phyloP scores from a whole-genome alignment of 2,329 filamentous ascomycete species.

The Alternaria brassicae region DNA sequence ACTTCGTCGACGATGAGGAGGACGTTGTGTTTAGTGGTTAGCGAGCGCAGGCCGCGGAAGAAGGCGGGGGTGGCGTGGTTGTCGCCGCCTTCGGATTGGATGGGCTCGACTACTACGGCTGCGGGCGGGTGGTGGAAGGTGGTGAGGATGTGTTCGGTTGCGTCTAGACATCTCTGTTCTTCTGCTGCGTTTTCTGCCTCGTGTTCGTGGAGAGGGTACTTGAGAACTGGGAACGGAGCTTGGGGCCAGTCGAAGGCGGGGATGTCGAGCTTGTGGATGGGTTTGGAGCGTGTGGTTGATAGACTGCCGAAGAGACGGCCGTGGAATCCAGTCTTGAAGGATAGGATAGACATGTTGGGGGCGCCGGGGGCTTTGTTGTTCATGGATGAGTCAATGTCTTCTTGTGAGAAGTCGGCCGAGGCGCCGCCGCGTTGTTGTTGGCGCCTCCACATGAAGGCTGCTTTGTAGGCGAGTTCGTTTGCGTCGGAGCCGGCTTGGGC shows the following conservation, averaged over 20 bases:
- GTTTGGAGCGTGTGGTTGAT: constrained; percentile 89
- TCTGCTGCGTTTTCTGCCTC: constrained; percentile 80
- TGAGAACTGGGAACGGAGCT: constrained; percentile 82
- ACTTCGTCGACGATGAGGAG: constrained; percentile 94
- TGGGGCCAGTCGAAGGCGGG: constrained; percentile 95
- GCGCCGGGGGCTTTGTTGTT: constrained; percentile 80
- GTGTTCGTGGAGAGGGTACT: constrained; percentile 85
- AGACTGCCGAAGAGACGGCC: constrained; percentile 87
- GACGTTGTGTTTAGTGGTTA: constrained; percentile 79
- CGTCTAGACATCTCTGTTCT: constrained; percentile 80
- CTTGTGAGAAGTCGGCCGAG: constrained; percentile 77
- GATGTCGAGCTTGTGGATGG: constrained; percentile 94
- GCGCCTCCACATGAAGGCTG: constrained; percentile 90
- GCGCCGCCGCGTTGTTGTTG: constrained; percentile 81
- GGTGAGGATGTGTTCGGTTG: constrained; percentile 82
- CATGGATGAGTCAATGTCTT: constrained; percentile 79
- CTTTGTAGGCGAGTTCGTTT: constrained; percentile 95
- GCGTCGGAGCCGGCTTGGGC: constrained; percentile 88
- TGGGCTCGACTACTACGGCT: constrained; percentile 85
- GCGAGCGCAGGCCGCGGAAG: constrained; percentile 81
- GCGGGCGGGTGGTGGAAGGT: constrained; percentile 80
- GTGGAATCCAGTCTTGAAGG: constrained; percentile 89
- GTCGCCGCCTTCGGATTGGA: constrained; percentile 93
- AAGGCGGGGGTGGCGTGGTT: constrained; percentile 90
- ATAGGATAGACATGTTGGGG: constrained; percentile 82